phyloP scores from a whole-genome alignment of 1,284 basidiomycete species.

The Hypsizygus ulmarius region DNA sequence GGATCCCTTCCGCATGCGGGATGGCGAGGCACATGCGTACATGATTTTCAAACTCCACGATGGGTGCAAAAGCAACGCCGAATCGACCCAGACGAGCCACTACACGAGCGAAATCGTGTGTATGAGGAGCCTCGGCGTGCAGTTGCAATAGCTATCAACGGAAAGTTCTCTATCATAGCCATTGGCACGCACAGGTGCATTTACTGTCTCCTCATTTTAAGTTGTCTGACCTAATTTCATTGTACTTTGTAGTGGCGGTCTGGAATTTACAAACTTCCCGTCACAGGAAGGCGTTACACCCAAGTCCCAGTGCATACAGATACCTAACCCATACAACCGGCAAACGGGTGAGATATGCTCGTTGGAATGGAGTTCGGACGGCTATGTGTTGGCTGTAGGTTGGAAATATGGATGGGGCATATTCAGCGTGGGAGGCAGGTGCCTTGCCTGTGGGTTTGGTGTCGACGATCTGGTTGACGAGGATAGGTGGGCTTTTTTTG shows the following conservation, averaged over 20 bases:
- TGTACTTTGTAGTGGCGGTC: constrained; percentile 45
- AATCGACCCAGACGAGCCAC: constrained; percentile 43
- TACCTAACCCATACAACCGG: constrained; percentile 56
- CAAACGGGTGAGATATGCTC: constrained; percentile 71
- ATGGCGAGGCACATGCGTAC: constrained; percentile 70
- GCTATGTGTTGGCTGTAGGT: constrained; percentile 95
- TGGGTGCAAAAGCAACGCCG: constrained; percentile 73
- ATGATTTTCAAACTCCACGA: constrained; percentile 64
- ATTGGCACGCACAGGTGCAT: constrained; percentile 74
- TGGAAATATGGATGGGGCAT: constrained; percentile 90
- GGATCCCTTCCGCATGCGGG: constrained; percentile 26
- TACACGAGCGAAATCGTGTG: constrained; percentile 19
- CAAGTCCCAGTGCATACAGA: constrained; percentile 51
- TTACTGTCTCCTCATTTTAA: constrained; percentile 3
- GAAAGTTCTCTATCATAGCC: constrained; percentile 82
- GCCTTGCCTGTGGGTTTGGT: constrained; percentile 75
- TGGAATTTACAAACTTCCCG: constrained; percentile 66
- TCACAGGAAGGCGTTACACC: constrained; percentile 52
- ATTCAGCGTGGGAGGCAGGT: constrained; percentile 88
- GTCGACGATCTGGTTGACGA: constrained; percentile 63
- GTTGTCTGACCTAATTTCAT: constrained; percentile 3
- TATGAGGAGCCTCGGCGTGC: constrained; percentile 69
- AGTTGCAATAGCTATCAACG: constrained; percentile 70
- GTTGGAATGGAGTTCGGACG: constrained; percentile 93
- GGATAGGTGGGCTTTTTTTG: constrained; percentile 39